These are phyloP conservation scores for Ascochyta rabiei DNA, from an alignment of 2,329 filamentous ascomycete genomes.

Conservation along the genomic window DNA sequence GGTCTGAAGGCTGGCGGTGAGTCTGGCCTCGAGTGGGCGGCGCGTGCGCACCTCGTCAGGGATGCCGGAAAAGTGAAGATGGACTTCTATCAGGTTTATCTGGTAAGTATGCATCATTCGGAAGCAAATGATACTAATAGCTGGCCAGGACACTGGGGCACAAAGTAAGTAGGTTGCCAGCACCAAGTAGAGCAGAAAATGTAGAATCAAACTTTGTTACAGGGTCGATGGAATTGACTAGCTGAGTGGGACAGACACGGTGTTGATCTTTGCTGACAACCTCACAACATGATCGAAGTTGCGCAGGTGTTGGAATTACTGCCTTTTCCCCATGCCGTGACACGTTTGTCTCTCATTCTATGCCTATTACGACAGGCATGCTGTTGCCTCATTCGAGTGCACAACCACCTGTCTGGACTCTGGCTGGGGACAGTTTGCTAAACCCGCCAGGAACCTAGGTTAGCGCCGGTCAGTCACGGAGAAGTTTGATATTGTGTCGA, in stretches of 20 bases:
- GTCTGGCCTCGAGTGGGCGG: constrained; percentile 60
- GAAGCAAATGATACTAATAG: constrained; percentile 12
- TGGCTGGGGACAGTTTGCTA: background rate
- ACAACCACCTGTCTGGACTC: background rate
- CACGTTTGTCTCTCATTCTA: background rate
- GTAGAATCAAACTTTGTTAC: background rate
- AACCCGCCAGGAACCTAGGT: background rate
- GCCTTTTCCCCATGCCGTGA: background rate
- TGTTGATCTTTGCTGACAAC: background rate
- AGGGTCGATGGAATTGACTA: too few species aligned
- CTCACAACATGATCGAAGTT: background rate
- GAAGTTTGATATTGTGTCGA: background rate
- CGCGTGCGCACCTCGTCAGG: constrained; percentile 58
- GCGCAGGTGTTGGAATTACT: background rate
- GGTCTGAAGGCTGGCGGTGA: constrained; percentile 58
- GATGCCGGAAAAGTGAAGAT: constrained; percentile 60
- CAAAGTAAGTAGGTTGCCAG: constrained; percentile 12
- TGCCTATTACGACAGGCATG: background rate
- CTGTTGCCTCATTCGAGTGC: background rate
- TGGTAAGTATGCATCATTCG: constrained; percentile 48
- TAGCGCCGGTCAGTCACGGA: background rate
- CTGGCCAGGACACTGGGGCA: constrained; percentile 24
- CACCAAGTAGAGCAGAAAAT: background rate
- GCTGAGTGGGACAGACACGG: too few species aligned
- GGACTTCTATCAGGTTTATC: constrained; percentile 61